Percentiles rank a stretch among this genome's conserved stretches.
Evolutionary conservation across 306 rosid genomes (phyloP).

Genomic region (Oxytropis ochrocephala): DNA sequence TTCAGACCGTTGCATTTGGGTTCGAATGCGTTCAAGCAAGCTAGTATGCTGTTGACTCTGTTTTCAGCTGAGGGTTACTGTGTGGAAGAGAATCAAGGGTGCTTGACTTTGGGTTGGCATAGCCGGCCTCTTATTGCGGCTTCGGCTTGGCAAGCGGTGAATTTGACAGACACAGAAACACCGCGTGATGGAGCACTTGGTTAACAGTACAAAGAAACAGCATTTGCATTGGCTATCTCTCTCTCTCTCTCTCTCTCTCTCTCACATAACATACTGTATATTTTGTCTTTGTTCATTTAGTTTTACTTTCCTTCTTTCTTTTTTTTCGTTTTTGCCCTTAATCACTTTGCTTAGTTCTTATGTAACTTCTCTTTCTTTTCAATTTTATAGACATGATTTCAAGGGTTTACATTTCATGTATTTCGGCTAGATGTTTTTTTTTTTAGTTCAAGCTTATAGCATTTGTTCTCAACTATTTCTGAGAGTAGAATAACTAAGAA

Average conservation of each 20-base stretch:
- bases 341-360: neutral
- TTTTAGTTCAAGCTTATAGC: too few relatives aligned
- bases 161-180: neutral
- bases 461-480: too few relatives aligned
- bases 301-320: too few relatives aligned
- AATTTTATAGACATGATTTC: neutral
- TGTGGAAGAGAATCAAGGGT: constrained; percentile 76
- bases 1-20: constrained; percentile 55
- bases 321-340: neutral
- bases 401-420: neutral
- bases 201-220: neutral
- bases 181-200: neutral
- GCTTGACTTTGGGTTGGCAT: constrained; percentile 89
- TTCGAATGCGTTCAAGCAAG: constrained; percentile 83
- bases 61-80: constrained; percentile 80
- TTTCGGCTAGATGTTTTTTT: too few relatives aligned
- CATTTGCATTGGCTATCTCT: neutral
- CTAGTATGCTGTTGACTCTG: constrained; percentile 69
- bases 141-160: constrained; percentile 72
- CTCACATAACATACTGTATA: constrained; percentile 16
- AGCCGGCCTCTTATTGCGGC: constrained; percentile 81
- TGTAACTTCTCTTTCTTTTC: neutral
- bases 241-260: too few relatives aligned
- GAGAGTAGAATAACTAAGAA: too few relatives aligned
- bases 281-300: neutral